These are phyloP conservation scores for Syzygium jambos DNA, from an alignment of 345 rosid species.

Conservation along the genomic window DNA sequence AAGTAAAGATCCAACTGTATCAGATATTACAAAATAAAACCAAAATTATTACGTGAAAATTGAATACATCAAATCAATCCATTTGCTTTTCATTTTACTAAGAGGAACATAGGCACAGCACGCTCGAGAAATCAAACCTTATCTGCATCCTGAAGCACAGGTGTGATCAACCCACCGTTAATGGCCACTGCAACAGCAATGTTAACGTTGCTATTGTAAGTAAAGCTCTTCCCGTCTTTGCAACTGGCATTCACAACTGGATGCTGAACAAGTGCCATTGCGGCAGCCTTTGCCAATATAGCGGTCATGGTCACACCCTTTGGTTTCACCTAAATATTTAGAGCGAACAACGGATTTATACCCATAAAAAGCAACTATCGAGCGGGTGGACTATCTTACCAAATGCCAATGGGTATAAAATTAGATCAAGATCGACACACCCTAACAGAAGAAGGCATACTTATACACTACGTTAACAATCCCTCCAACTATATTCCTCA, in stretches of 20 bases:
- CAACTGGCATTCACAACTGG: constrained; percentile 90
- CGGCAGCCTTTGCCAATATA: constrained; percentile 85
- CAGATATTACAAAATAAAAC: constrained; percentile 1
- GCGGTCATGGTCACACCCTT: constrained; percentile 98
- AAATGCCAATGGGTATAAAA: neutral
- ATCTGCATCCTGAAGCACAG: constrained; percentile 92
- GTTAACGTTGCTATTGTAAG: constrained; percentile 62
- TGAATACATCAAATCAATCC: neutral
- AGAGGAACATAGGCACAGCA: neutral
- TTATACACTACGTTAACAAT: neutral
- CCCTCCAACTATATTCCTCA: neutral
- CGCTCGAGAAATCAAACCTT: constrained; percentile 34
- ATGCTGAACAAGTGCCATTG: constrained; percentile 88
- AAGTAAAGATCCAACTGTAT: constrained; percentile 80
- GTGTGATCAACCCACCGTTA: constrained; percentile 91
- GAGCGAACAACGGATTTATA: neutral
- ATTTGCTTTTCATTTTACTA: neutral
- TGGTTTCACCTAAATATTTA: constrained; percentile 55
- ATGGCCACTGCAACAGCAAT: constrained; percentile 94
- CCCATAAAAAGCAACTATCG: neutral
- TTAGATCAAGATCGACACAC: neutral
- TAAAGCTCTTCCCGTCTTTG: constrained; percentile 80
- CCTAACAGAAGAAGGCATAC: neutral
- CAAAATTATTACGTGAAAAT: neutral
- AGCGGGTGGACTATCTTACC: neutral